phyloP scores from a whole-genome alignment of 805 yeast genomes.

The Metschnikowia picachoensis region DNA sequence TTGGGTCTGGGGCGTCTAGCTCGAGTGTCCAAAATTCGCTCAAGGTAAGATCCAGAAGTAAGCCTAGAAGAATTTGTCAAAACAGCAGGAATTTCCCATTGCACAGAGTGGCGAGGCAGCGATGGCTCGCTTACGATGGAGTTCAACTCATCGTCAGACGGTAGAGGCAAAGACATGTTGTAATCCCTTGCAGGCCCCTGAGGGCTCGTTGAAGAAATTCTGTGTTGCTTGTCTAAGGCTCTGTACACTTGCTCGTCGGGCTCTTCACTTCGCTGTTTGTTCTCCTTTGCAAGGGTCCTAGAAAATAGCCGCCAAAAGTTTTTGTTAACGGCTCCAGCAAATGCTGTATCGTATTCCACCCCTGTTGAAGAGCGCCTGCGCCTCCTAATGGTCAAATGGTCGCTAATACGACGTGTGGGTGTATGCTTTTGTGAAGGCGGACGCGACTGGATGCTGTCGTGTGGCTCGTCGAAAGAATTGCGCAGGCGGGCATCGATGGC shows the following conservation, averaged over 20 bases:
- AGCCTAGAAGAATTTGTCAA: slow-evolving; percentile 4
- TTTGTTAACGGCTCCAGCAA: slow-evolving; percentile 35
- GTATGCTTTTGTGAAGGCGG: slow-evolving; percentile 8
- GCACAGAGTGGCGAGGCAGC: neutral
- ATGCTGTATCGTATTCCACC: slow-evolving; percentile 25
- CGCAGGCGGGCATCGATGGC: neutral
- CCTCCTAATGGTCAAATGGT: slow-evolving; percentile 13
- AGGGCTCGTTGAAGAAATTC: slow-evolving; percentile 12
- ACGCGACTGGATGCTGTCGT: slow-evolving; percentile 4
- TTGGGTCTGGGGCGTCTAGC: slow-evolving; percentile 3
- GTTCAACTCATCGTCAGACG: slow-evolving; percentile 18
- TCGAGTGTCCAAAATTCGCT: slow-evolving; percentile 25
- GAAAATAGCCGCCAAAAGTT: slow-evolving; percentile 37
- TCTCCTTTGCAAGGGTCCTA: slow-evolving; percentile 23
- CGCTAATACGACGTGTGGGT: slow-evolving; percentile 14
- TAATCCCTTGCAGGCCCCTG: slow-evolving; percentile 16
- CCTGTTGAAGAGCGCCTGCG: slow-evolving; percentile 19
- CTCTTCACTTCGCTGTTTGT: slow-evolving; percentile 12
- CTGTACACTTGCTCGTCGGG: slow-evolving; percentile 10
- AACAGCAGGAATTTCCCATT: neutral
- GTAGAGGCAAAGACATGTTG: slow-evolving; percentile 30
- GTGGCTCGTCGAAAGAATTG: neutral
- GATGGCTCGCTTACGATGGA: neutral
- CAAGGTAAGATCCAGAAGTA: slow-evolving; percentile 28
- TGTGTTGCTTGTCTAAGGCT: slow-evolving; percentile 13